phyloP scores from a whole-genome alignment of 2,329 filamentous ascomycete species.

The Sordariomycetes sp. region DNA sequence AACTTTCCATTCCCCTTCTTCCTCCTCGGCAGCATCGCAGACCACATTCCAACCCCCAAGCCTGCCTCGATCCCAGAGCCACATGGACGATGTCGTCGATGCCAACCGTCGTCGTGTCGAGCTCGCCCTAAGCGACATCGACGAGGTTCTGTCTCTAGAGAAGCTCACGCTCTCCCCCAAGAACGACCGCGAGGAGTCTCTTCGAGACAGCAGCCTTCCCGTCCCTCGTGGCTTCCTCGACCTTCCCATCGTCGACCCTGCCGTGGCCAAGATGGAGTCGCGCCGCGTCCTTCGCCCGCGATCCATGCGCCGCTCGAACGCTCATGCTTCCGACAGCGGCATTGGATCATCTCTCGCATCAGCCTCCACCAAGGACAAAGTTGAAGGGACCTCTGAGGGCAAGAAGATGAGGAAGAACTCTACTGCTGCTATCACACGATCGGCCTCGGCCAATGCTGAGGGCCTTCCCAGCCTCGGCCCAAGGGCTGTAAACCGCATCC shows the following conservation, averaged over 20 bases:
- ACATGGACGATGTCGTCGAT: constrained; percentile 62
- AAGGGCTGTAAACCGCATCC: constrained; percentile 67
- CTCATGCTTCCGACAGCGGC: constrained; percentile 78
- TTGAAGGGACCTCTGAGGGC: constrained; percentile 28
- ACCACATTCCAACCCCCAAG: constrained; percentile 38
- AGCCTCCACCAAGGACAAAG: constrained; percentile 35
- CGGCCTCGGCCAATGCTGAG: constrained; percentile 37
- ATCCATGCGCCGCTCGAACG: constrained; percentile 46
- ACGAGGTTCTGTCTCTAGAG: constrained; percentile 47
- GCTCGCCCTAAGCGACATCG: constrained; percentile 55
- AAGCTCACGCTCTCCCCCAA: constrained; percentile 27
- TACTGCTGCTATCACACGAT: constrained; percentile 53
- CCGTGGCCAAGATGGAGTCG: constrained; percentile 34
- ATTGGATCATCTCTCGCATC: constrained; percentile 74
- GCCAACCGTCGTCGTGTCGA: constrained; percentile 61
- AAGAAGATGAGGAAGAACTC: constrained; percentile 25
- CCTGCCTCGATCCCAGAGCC: constrained; percentile 60
- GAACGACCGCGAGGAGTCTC: constrained; percentile 13
- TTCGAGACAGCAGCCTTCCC: constrained; percentile 48
- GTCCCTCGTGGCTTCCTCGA: constrained; percentile 51
- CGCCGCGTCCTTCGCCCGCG: constrained; percentile 44
- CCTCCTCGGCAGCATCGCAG: constrained; percentile 29
- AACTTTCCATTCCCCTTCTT: constrained; percentile 50
- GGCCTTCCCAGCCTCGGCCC: constrained; percentile 54
- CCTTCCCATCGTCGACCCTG: constrained; percentile 41